Percentiles rank a stretch among this genome's conserved stretches.
Conservation (phyloP, 805 yeast genomes). For the Saitoella complicata region DNA sequence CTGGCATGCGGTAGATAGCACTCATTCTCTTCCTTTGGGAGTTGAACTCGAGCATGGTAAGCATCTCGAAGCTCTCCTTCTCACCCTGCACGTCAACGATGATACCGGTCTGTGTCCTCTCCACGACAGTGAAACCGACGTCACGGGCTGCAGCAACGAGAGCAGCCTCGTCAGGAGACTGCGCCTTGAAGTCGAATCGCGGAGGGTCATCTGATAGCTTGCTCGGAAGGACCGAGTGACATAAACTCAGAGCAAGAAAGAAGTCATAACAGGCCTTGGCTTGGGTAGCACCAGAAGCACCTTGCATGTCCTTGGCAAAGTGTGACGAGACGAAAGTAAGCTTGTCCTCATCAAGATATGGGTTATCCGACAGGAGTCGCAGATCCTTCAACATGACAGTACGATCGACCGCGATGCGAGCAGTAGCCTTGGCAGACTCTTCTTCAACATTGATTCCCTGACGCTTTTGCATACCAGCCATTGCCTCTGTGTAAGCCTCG, state of each 20-base stretch:
- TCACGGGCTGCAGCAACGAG: slow-evolving; percentile 63
- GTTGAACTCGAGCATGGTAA: slow-evolving; percentile 46
- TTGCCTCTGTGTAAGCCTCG: slow-evolving; percentile 61
- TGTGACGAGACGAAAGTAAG: slow-evolving; percentile 49
- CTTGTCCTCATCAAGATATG: slow-evolving; percentile 33
- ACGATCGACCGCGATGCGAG: slow-evolving; percentile 26
- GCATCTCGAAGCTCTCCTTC: slow-evolving; percentile 29
- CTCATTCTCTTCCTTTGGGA: slow-evolving; percentile 70
- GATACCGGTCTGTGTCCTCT: slow-evolving; percentile 34
- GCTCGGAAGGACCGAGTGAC: slow-evolving; percentile 64
- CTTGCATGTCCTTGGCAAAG: slow-evolving; percentile 37
- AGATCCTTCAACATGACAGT: slow-evolving; percentile 33
- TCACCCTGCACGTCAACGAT: slow-evolving; percentile 31
- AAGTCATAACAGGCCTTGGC: slow-evolving; percentile 37
- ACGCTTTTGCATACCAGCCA: slow-evolving; percentile 54
- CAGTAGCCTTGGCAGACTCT: slow-evolving; percentile 29
- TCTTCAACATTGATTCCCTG: slow-evolving; percentile 42
- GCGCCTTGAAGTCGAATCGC: slow-evolving; percentile 46
- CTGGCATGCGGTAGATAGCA: slow-evolving; percentile 32
- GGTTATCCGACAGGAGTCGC: slow-evolving; percentile 24
- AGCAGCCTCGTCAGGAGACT: slow-evolving; percentile 74
- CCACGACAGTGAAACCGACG: slow-evolving; percentile 47
- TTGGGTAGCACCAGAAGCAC: slow-evolving; percentile 27
- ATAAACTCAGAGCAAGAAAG: slow-evolving; percentile 49
- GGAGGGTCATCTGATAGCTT: slow-evolving; percentile 24